Evolutionary conservation across 179 eudicot species (phyloP).

Genomic region (Beta macrorhiza): DNA sequence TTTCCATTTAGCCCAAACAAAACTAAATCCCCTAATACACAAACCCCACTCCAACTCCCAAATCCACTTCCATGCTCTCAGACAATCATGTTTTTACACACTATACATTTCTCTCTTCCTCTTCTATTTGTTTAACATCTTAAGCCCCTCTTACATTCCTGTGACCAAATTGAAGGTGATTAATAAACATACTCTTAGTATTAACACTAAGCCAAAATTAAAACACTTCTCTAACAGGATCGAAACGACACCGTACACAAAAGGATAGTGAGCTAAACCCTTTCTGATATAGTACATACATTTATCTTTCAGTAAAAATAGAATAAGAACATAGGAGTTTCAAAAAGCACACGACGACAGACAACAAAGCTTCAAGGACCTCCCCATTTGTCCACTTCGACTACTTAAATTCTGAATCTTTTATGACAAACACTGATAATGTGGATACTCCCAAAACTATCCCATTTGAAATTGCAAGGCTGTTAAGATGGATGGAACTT

Average conservation of each 20-base stretch:
- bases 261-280: not conserved
- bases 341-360: not conserved
- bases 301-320: not conserved
- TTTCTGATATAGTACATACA: not conserved
- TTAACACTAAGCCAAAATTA: not conserved
- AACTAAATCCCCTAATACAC: too few species aligned
- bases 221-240: not conserved
- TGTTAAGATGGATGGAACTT: conserved; percentile 27
- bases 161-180: not conserved
- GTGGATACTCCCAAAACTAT: too few species aligned
- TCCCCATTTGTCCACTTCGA: not conserved
- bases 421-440: not conserved
- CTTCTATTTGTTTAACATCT: too few species aligned
- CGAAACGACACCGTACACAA: not conserved
- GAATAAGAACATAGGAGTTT: not conserved
- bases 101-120: not conserved
- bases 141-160: not conserved
- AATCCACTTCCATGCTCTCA: not conserved
- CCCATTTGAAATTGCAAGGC: not conserved
- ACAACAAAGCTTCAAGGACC: not conserved
- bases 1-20: too few species aligned
- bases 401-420: not conserved
- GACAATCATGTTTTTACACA: not conserved
- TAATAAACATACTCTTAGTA: not conserved
- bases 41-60: not conserved